These are phyloP conservation scores for Plantago rigida DNA, from an alignment of 305 asterid species.

Conservation along the genomic window DNA sequence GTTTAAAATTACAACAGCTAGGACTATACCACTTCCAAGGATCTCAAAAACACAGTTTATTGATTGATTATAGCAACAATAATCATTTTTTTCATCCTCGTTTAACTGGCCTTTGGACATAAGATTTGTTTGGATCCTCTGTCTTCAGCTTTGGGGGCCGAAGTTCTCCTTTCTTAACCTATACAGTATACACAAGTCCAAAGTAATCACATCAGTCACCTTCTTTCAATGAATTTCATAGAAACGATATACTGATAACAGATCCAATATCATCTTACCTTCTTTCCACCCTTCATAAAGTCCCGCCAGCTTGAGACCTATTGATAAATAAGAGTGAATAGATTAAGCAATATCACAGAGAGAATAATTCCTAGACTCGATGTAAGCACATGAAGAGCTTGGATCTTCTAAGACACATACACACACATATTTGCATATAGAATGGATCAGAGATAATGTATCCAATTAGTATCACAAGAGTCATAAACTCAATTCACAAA, in stretches of 20 bases:
- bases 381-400: no score
- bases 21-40: conserved; percentile 7
- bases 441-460: no score
- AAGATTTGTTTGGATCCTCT: conserved; percentile 95
- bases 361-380: no score
- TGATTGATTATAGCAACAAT: not conserved
- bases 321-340: conserved; percentile 5
- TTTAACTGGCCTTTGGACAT: conserved; percentile 90
- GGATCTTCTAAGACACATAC: no score
- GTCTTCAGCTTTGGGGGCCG: conserved; percentile 98
- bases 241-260: not conserved
- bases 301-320: conserved; percentile 99
- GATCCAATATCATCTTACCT: conserved; percentile 37
- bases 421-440: no score
- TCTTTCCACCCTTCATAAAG: conserved; percentile 94
- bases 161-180: conserved; percentile 90
- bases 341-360: not conserved
- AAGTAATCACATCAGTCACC: not conserved
- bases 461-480: no score
- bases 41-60: conserved; percentile 13
- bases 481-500: no score
- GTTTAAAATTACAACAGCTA: no score
- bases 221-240: not conserved
- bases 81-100: conserved; percentile 35
- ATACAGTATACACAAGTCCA: conserved; percentile 27